These are phyloP conservation scores for Trichoderma polysporum DNA, from an alignment of 2,329 filamentous ascomycete genomes.

Conservation along the genomic window DNA sequence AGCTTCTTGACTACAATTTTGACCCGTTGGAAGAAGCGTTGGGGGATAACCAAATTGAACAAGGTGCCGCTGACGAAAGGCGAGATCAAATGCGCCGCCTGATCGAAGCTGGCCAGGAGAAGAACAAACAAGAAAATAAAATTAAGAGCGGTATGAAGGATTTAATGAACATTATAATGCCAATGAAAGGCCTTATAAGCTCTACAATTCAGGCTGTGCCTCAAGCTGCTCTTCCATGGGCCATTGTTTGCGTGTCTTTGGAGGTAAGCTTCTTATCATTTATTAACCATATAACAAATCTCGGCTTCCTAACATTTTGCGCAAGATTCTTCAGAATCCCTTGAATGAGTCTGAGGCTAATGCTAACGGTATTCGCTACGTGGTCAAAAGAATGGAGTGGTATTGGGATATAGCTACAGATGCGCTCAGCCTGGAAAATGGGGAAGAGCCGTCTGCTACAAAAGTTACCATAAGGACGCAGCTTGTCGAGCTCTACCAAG, in stretches of 20 bases:
- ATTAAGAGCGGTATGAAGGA: neutral
- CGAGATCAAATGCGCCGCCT: neutral
- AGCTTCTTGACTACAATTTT: no score
- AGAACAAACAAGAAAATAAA: neutral
- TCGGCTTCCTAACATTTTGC: no score
- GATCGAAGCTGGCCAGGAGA: neutral
- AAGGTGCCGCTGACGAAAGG: no score
- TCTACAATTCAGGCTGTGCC: constrained; percentile 31
- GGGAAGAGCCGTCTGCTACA: neutral
- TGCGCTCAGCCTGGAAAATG: constrained; percentile 28
- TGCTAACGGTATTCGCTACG: constrained; percentile 32
- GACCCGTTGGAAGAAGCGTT: no score
- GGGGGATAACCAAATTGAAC: no score
- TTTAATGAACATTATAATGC: neutral
- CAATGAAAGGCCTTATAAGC: neutral
- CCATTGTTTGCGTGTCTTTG: constrained; percentile 35
- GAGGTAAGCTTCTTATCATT: no score
- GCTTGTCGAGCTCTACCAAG: constrained; percentile 39
- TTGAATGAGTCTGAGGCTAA: constrained; percentile 30
- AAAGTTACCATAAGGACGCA: constrained; percentile 16
- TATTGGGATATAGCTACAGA: constrained; percentile 36
- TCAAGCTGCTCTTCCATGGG: constrained; percentile 39
- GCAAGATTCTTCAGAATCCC: constrained; percentile 35
- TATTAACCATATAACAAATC: neutral
- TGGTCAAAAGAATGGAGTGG: constrained; percentile 38